These are phyloP conservation scores for Paramecium sexaurelia DNA, from an alignment of 73 alveolate genomes.

Conservation along the genomic window DNA sequence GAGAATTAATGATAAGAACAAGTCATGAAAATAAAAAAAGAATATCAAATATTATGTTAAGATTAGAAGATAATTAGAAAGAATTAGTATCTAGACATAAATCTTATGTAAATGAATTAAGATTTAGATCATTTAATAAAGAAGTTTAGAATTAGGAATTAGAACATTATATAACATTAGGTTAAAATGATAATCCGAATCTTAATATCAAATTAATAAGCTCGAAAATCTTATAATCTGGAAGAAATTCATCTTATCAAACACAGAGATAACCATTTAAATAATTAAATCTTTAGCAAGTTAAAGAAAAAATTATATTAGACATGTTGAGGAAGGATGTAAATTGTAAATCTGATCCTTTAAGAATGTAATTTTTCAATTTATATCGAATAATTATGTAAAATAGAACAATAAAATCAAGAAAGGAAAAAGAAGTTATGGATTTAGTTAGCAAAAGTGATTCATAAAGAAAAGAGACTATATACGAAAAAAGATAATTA, in stretches of 20 bases:
- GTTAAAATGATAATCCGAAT: not conserved
- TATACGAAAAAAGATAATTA: not conserved
- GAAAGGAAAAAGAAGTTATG: constrained; percentile 11
- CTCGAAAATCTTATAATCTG: not conserved
- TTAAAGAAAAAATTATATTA: not conserved
- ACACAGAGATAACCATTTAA: not conserved
- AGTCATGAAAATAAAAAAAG: constrained; percentile 22
- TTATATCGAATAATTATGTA: not conserved
- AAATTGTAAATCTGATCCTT: constrained; percentile 4
- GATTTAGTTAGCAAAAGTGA: not conserved
- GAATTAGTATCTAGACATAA: constrained; percentile 11
- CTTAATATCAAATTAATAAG: not conserved
- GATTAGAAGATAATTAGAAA: not conserved
- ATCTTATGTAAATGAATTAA: not conserved
- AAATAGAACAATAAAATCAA: constrained; percentile 6
- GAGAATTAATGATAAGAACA: constrained; percentile 7
- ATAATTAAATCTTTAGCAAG: constrained; percentile 1
- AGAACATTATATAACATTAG: not conserved
- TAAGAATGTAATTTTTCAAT: not conserved
- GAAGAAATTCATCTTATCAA: not conserved
- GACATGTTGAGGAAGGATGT: constrained; percentile 4
- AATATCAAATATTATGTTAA: not conserved
- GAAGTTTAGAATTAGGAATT: not conserved
- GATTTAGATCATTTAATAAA: not conserved
- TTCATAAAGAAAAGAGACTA: not conserved